Conservation (phyloP, 371 early-diverging fungal species). For the Enterocytospora artemiae region DNA sequence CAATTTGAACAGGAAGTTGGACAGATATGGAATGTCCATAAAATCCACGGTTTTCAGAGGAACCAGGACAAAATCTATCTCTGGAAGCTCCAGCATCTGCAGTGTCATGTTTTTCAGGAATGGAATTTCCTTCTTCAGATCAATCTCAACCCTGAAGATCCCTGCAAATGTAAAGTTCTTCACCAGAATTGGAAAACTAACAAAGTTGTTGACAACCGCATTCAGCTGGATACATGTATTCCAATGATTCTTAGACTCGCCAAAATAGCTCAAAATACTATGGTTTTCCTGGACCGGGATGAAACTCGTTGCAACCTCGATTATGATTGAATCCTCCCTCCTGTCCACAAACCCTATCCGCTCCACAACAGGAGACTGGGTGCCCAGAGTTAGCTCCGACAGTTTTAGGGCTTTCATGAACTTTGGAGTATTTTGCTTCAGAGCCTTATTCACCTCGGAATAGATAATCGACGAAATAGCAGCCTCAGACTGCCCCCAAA, state of each 20-base stretch:
- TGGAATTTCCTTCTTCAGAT: constrained; percentile 69
- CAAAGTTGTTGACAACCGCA: constrained; percentile 70
- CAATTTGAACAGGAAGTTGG: constrained; percentile 56
- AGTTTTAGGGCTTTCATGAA: constrained; percentile 76
- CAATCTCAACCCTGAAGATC: constrained; percentile 63
- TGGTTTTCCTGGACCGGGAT: constrained; percentile 59
- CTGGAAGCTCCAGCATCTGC: constrained; percentile 73
- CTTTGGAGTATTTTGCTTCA: constrained; percentile 60
- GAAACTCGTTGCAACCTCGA: constrained; percentile 34
- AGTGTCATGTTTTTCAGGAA: constrained; percentile 71
- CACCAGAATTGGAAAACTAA: constrained; percentile 76
- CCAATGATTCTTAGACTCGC: constrained; percentile 61
- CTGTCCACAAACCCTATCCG: constrained; percentile 65
- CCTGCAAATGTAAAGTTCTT: constrained; percentile 78
- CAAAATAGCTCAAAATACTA: constrained; percentile 34
- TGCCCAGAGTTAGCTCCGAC: constrained; percentile 83
- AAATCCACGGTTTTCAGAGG: constrained; percentile 70
- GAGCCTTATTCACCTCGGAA: constrained; percentile 60
- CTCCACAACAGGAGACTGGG: constrained; percentile 77
- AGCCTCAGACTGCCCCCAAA: constrained; percentile 89
- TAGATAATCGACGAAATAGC: constrained; percentile 68
- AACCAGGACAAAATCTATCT: constrained; percentile 75
- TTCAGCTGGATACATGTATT: constrained; percentile 82
- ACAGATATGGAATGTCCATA: constrained; percentile 63
- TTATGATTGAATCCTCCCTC: constrained; percentile 68